Conservation (phyloP, 257 asterid genomes). For the Solanum sitiens region DNA sequence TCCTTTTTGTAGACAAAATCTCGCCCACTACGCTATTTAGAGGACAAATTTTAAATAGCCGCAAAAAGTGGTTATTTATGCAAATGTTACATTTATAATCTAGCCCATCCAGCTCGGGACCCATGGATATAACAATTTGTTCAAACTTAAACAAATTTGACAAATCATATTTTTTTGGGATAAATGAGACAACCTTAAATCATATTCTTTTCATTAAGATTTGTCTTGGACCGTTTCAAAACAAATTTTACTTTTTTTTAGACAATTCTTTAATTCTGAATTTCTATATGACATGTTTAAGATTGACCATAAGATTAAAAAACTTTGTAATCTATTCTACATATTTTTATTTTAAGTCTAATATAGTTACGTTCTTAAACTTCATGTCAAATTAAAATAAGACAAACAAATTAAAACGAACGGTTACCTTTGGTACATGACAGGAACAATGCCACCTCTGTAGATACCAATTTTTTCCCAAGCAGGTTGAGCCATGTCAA, state of each 20-base stretch:
- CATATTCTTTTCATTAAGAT: neutral
- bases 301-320: neutral
- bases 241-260: neutral
- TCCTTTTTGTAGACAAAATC: neutral
- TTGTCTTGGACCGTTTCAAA: too few species aligned
- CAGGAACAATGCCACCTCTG: slow-evolving; percentile 52
- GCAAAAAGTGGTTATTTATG: neutral
- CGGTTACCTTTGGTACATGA: slow-evolving; percentile 43
- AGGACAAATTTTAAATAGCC: neutral
- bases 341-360: neutral
- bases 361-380: neutral
- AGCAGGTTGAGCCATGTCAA: slow-evolving; percentile 78
- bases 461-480: slow-evolving; percentile 62
- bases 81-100: neutral
- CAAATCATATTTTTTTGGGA: neutral
- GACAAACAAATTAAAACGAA: neutral
- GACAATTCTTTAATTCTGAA: neutral
- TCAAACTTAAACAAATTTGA: neutral
- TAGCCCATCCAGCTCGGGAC: neutral
- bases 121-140: neutral
- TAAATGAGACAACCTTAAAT: neutral
- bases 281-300: neutral
- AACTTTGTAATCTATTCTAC: neutral
- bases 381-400: neutral
- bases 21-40: neutral